Evolutionary conservation across 192 early-diverging fungal genomes (phyloP), one percentile per base, ranked within the genome.

Genomic region (Gigaspora rosea): DNA sequence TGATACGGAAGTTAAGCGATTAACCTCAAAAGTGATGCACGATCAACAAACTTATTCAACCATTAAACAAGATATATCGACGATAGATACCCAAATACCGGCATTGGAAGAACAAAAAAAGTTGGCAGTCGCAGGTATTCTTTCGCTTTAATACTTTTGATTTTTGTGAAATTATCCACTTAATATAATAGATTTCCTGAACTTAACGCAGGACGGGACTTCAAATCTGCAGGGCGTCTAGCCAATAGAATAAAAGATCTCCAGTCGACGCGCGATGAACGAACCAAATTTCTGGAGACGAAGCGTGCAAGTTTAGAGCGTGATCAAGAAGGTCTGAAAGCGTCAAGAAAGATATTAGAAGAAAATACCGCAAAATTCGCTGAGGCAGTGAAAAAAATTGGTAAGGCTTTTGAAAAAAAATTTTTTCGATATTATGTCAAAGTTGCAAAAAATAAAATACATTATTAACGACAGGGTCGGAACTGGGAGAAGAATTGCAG

Each of bases 21-120:
- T 73, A 59, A 73, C 71, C 18, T 73, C 71, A 46, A 56, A 59
- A 59, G 71, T 73, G 16, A 73, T 73, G 48, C 71, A 73, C 11
- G 71, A 73, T 18, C 54, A 73, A 47, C 71, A 73, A 73, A 73
- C 71, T 11, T 73, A 73, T 32, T 73, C 71, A 35, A 59, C 18
- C 13, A 20, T 73, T 36, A 52, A 73, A 18, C 71, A 73, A 41
- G 71, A 73, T 33, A 73, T 73, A 35, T 20, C 71, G 46, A 59
- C 71, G 33, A 73, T 73, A 20, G 56, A 73, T 47, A 59, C 71
- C 1, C 71, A 73, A 73, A 59, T 73, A 59, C 71, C 71, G 3
- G 27, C 71, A 15, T 48, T 73, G 12, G 71, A 73, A 73, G 71
- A 73, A 59, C 71, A 73, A 59, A 73, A 73, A 59, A 73, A 59